Base-by-base conservation (phyloP, 208 protist species). In the Jaenimonas drosophilae region DNA sequence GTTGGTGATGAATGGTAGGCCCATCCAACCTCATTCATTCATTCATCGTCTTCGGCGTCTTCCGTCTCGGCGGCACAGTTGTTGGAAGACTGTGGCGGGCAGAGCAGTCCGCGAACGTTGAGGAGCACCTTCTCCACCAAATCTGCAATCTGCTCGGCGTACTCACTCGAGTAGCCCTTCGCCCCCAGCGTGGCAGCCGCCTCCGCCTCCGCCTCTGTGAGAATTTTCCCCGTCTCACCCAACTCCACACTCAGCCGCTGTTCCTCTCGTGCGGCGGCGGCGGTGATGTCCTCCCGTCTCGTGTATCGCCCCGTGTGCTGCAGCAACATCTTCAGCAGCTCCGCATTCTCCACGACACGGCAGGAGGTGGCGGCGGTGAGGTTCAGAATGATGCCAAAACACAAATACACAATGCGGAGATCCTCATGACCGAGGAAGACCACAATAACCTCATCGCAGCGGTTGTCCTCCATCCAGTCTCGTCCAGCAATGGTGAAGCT, bases 391-490 rank as follows among this genome's bases (percentile, higher is more conserved):
- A 86, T 52, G 19, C 81, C 81, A 46, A 78, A 84, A 51, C 73
- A 87, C 65, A 87, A 87, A 57, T 87, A 90, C 34, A 80, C 76
- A 29, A 90, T 50, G 17, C 81, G 76, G 14, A 79, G 62, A 49
- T 90, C 81, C 48, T 86, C 76, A 45, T 90, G 81, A 1, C 75
- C 76, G 26, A 84, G 64, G 48, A 90, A 87, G 7, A 90, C 42
- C 9, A 85, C 60, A 12, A 72, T 43, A n/a, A 90, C 73, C 62
- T 90, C 81, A 57, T 90, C 81, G 43, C 81, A 90, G 1, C 44
- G 47, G 44, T 87, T 80, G 4, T 42, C 52, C 59, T 90, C 76
- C 63, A 90, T 79, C 77, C 81, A 90, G 52, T 86, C 76, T 5
- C 76, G 69, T 25, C 81, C 81, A 23, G 56, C 56, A 67, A 79